These are phyloP conservation scores for Colletotrichum echinochloae DNA, from an alignment of 2,329 filamentous ascomycete genomes.

Conservation along the genomic window DNA sequence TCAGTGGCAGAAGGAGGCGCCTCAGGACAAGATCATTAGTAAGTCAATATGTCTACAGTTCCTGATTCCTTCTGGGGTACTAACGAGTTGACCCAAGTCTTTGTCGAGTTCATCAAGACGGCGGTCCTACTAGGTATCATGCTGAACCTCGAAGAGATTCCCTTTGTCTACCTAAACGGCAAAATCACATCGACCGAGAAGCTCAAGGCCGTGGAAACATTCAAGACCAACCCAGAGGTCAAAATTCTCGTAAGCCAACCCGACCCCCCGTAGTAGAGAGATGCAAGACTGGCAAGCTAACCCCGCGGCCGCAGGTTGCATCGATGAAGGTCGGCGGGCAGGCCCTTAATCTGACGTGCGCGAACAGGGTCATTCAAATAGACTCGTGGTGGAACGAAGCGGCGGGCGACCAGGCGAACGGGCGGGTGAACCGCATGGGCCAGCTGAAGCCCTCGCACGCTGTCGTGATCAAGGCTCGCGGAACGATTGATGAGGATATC, in stretches of 20 bases:
- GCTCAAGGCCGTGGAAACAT: constrained; percentile 41
- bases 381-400: constrained; percentile 73
- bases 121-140: constrained; percentile 52
- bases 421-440: constrained; percentile 72
- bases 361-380: constrained; percentile 65
- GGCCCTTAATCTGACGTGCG: constrained; percentile 55
- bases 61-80: background rate
- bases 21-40: constrained; percentile 56
- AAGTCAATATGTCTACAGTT: constrained; percentile 31
- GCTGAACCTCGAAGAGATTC: constrained; percentile 46
- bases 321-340: constrained; percentile 52
- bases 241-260: constrained; percentile 52
- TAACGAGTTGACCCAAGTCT: constrained; percentile 47
- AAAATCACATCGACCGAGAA: constrained; percentile 41
- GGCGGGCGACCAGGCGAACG: constrained; percentile 71
- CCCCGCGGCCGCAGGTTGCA: constrained; percentile 41
- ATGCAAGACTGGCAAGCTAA: background rate
- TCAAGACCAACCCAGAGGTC: constrained; percentile 29
- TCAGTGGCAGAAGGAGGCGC: constrained; percentile 48
- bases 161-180: constrained; percentile 55
- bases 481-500: constrained; percentile 70
- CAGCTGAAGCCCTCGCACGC: constrained; percentile 71
- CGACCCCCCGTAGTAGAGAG: constrained; percentile 6
- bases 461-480: constrained; percentile 65
- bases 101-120: constrained; percentile 50